Evolutionary conservation across 1,284 basidiomycete species (phyloP).

Genomic region (Stygiomarasmius scandens): DNA sequence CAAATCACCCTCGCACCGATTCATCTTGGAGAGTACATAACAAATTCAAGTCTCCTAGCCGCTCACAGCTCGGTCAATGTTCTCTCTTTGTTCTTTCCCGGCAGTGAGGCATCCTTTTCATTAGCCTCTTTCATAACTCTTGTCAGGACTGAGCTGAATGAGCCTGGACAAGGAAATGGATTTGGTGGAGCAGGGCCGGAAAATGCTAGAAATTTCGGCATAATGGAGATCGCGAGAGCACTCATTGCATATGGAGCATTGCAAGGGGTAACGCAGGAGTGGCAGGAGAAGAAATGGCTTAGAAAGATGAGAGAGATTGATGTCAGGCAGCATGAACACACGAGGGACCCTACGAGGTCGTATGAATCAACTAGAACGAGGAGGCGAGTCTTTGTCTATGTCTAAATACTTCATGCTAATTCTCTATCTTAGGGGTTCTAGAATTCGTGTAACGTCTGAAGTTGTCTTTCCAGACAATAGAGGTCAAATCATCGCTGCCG

Average conservation of each 20-base stretch:
- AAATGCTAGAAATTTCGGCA: conserved; percentile 61
- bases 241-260: conserved; percentile 77
- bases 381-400: conserved; percentile 27
- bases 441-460: conserved; percentile 70
- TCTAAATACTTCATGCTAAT: not conserved
- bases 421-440: conserved; percentile 43
- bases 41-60: conserved; percentile 72
- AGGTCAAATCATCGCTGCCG: conserved; percentile 72
- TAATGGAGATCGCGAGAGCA: conserved; percentile 66
- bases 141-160: conserved; percentile 71
- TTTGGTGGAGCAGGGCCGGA: conserved; percentile 24
- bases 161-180: conserved; percentile 50
- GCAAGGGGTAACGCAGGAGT: conserved; percentile 77
- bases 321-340: conserved; percentile 45
- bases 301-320: conserved; percentile 65
- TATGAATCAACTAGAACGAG: conserved; percentile 31
- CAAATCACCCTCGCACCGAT: conserved; percentile 73
- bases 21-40: conserved; percentile 71
- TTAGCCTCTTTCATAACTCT: conserved; percentile 76
- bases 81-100: conserved; percentile 71
- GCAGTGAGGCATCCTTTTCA: conserved; percentile 78
- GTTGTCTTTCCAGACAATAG: conserved; percentile 62
- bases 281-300: conserved; percentile 73
- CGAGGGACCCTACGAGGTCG: conserved; percentile 16
- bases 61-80: conserved; percentile 75